phyloP scores from a whole-genome alignment of 1,284 basidiomycete genomes.

The Moesziomyces globuligerus region DNA sequence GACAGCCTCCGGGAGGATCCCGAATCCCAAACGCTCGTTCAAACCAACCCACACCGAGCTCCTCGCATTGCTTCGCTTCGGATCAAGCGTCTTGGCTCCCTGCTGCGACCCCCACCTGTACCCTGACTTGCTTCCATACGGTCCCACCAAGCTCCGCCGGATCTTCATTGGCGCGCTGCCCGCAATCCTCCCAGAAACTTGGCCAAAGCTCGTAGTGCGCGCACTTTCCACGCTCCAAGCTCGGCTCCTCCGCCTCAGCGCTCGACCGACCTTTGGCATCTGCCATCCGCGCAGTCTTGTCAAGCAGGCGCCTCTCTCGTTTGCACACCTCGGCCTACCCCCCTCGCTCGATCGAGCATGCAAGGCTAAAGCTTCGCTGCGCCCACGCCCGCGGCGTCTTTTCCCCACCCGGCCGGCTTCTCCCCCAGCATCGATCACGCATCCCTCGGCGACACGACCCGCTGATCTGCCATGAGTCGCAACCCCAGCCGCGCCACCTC shows the following conservation, averaged over 20 bases:
- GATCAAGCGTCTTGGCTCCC: too few relatives aligned
- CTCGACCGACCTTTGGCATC: not conserved
- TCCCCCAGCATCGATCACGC: not conserved
- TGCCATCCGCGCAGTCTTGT: too few relatives aligned
- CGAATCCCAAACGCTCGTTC: not conserved
- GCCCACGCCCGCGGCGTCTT: not conserved
- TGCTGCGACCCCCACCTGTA: too few relatives aligned
- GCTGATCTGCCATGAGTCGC: conserved; percentile 10
- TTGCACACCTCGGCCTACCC: too few relatives aligned
- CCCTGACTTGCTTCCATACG: too few relatives aligned
- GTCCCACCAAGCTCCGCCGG: not conserved
- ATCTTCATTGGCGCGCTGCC: not conserved
- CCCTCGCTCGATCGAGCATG: not conserved
- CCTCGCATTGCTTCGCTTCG: not conserved
- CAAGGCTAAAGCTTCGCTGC: not conserved
- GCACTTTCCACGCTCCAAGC: too few relatives aligned
- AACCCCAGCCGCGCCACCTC: conserved; percentile 15
- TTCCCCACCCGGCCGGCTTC: not conserved
- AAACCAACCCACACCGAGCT: not conserved
- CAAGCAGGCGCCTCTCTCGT: too few relatives aligned
- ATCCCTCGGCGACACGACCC: too few relatives aligned
- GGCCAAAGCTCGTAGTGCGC: too few relatives aligned
- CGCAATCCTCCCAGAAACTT: not conserved
- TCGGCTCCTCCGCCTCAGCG: too few relatives aligned
- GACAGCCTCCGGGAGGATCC: too few relatives aligned